Evolutionary conservation across 306 rosid genomes (phyloP).

Genomic region (Rosa persica): DNA sequence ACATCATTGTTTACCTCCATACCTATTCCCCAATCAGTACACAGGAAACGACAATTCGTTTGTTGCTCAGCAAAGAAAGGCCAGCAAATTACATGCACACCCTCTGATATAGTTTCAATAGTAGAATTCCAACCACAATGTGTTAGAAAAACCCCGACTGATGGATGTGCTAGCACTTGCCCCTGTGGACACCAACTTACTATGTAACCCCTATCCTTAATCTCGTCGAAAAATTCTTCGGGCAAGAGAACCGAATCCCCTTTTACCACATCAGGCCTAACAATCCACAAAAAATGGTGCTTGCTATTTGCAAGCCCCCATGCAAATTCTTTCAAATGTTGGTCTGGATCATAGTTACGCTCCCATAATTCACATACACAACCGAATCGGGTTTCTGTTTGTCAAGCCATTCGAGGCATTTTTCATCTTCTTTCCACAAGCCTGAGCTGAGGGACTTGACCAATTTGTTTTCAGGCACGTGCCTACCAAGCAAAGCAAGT

Average conservation of each 20-base stretch:
- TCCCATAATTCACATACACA: slow-evolving; percentile 44
- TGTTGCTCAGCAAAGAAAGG: slow-evolving; percentile 60
- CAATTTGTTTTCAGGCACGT: slow-evolving; percentile 20
- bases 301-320: slow-evolving; percentile 51
- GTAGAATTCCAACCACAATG: slow-evolving; percentile 63
- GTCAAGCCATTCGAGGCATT: slow-evolving; percentile 40
- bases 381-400: slow-evolving; percentile 34
- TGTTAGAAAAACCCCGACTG: slow-evolving; percentile 42
- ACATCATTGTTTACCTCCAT: slow-evolving; percentile 40
- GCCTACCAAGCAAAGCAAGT: slow-evolving; percentile 28
- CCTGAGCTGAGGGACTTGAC: slow-evolving; percentile 29
- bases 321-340: slow-evolving; percentile 40
- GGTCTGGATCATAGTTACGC: slow-evolving; percentile 34
- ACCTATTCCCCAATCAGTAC: slow-evolving; percentile 42
- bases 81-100: slow-evolving; percentile 50
- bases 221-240: slow-evolving; percentile 34
- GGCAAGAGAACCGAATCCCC: slow-evolving; percentile 31
- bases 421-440: slow-evolving; percentile 44
- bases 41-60: slow-evolving; percentile 40
- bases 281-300: slow-evolving; percentile 40
- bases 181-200: slow-evolving; percentile 49
- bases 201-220: slow-evolving; percentile 36
- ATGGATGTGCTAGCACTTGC: slow-evolving; percentile 42
- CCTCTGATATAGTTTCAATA: slow-evolving; percentile 32
- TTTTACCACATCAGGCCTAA: slow-evolving; percentile 41